phyloP scores from a whole-genome alignment of 805 yeast species.

The Candida nonsorbophila region DNA sequence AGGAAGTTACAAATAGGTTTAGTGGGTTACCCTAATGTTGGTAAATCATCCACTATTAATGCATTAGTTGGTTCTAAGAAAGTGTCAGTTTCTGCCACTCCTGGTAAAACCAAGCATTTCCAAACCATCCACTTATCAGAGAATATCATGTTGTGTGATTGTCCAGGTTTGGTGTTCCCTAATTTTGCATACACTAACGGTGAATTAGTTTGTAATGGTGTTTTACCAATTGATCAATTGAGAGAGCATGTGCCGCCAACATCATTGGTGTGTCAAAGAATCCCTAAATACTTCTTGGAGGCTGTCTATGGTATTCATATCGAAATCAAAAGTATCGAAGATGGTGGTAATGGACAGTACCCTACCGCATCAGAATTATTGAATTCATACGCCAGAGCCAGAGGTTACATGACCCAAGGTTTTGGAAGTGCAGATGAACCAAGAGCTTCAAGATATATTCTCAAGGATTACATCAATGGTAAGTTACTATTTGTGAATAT shows the following conservation, averaged over 20 bases:
- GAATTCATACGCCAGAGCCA: conserved; percentile 89
- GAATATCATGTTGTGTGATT: conserved; percentile 85
- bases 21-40: conserved; percentile 94
- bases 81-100: conserved; percentile 97
- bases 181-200: conserved; percentile 95
- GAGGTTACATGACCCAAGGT: conserved; percentile 97
- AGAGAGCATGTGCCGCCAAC: conserved; percentile 90
- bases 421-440: conserved; percentile 96
- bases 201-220: conserved; percentile 96
- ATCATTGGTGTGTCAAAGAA: conserved; percentile 76
- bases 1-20: conserved; percentile 79
- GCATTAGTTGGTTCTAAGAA: conserved; percentile 94
- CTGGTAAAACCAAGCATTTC: conserved; percentile 98
- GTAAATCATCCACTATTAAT: conserved; percentile 96
- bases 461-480: conserved; percentile 94
- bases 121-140: conserved; percentile 88
- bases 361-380: conserved; percentile 89
- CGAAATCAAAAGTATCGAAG: conserved; percentile 65
- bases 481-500: conserved; percentile 80
- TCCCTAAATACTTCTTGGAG: conserved; percentile 85
- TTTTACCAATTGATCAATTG: conserved; percentile 95
- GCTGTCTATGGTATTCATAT: conserved; percentile 92
- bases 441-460: conserved; percentile 84
- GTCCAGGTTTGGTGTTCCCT: conserved; percentile 99
- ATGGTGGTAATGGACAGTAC: conserved; percentile 76